Conservation (phyloP, 306 rosid genomes). For the Aeschynomene evenia region DNA sequence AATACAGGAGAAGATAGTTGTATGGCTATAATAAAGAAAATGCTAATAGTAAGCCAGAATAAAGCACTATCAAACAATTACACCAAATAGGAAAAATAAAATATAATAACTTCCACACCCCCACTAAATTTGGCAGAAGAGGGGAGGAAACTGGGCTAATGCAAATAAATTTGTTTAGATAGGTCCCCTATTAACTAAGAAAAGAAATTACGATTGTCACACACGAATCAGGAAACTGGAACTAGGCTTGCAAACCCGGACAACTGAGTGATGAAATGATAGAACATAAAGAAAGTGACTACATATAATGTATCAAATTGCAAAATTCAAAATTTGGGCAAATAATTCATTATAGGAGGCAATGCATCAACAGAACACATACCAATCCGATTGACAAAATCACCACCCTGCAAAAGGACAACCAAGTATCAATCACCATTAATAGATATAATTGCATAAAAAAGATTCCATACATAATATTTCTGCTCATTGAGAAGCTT, state of each 20-base stretch:
- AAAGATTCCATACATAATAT: conserved; percentile 24
- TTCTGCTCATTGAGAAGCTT: conserved; percentile 45
- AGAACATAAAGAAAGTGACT: conserved; percentile 39
- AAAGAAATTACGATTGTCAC: conserved; percentile 43
- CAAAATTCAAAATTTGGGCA: conserved; percentile 30
- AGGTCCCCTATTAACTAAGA: conserved; percentile 37
- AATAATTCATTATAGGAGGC: conserved; percentile 3
- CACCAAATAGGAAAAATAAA: neutral
- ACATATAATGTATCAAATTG: conserved; percentile 27
- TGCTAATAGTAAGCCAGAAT: neutral
- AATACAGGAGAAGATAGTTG: neutral
- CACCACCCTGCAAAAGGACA: conserved; percentile 74
- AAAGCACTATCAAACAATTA: neutral
- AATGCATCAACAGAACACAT: conserved; percentile 23
- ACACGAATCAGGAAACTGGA: conserved; percentile 33
- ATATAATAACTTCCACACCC: neutral
- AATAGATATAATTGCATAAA: conserved; percentile 27
- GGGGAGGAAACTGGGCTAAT: neutral
- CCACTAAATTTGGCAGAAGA: neutral
- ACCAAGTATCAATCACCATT: conserved; percentile 22
- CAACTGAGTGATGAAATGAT: conserved; percentile 47
- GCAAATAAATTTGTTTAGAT: neutral
- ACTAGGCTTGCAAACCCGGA: conserved; percentile 43
- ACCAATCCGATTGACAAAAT: conserved; percentile 86
- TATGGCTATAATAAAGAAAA: conserved; percentile 13